Conservation (phyloP, 1,284 basidiomycete genomes). For the Phlebopus sp. region DNA sequence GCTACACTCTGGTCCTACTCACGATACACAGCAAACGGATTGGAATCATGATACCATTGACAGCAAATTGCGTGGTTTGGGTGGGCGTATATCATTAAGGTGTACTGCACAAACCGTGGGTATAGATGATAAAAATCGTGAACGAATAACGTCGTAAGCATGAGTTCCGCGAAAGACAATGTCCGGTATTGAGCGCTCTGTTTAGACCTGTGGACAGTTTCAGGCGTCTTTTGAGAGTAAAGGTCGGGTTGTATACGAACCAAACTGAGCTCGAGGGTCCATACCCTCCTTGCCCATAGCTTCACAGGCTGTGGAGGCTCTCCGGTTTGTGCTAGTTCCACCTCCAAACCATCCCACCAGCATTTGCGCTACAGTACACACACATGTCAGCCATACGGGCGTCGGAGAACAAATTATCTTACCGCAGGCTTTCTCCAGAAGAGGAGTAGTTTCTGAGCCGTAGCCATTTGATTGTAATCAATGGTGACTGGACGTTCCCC, state of each 20-base stretch:
- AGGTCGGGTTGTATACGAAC: slow-evolving; percentile 48
- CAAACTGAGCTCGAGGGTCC: slow-evolving; percentile 96
- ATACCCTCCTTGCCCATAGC: slow-evolving; percentile 96
- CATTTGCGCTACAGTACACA: slow-evolving; percentile 77
- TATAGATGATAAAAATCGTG: slow-evolving; percentile 23
- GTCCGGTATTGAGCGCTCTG: slow-evolving; percentile 5
- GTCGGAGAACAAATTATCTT: slow-evolving; percentile 33
- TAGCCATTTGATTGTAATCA: slow-evolving; percentile 92
- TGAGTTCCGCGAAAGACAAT: slow-evolving; percentile 1
- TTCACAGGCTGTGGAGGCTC: slow-evolving; percentile 65
- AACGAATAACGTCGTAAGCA: not conserved
- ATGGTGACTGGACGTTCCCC: slow-evolving; percentile 72
- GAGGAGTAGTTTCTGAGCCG: slow-evolving; percentile 93
- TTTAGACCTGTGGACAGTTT: slow-evolving; percentile 19
- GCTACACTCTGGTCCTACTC: too few relatives aligned
- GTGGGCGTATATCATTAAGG: slow-evolving; percentile 28
- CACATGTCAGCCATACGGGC: slow-evolving; percentile 6
- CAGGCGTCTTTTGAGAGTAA: not conserved
- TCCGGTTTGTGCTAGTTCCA: slow-evolving; percentile 67
- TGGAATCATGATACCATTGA: not conserved
- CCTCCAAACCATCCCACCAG: slow-evolving; percentile 99
- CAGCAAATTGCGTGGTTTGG: slow-evolving; percentile 22
- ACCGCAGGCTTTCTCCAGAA: slow-evolving; percentile 99
- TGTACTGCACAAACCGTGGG: slow-evolving; percentile 25
- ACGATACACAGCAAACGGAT: too few relatives aligned